phyloP scores from a whole-genome alignment of 495 filamentous ascomycete genomes.

The Aspergillus coremiiformis region DNA sequence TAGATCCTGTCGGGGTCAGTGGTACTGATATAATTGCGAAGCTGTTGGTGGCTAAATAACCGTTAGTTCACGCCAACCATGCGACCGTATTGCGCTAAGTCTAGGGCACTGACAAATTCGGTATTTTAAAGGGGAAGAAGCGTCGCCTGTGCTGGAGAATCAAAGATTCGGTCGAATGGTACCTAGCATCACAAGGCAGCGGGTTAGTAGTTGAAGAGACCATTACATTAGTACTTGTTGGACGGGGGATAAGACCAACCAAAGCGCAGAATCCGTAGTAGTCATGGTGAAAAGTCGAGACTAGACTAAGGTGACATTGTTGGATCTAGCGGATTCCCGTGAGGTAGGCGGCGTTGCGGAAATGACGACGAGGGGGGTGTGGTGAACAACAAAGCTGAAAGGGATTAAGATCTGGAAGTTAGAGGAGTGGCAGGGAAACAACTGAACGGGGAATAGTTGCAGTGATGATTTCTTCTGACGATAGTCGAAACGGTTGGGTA shows the following conservation, averaged over 20 bases:
- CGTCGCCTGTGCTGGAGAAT: constrained; percentile 57
- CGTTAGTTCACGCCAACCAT: constrained; percentile 10
- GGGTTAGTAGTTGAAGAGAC: constrained; percentile 10
- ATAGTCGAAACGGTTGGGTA: background rate
- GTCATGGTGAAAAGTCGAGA: constrained; percentile 34
- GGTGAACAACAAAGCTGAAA: constrained; percentile 1
- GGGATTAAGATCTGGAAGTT: background rate
- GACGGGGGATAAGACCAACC: constrained; percentile 21
- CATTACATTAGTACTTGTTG: constrained; percentile 1
- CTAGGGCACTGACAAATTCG: constrained; percentile 53
- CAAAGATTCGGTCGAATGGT: constrained; percentile 51
- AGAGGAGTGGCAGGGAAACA: background rate
- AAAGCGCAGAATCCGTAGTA: constrained; percentile 37
- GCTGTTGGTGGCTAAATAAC: constrained; percentile 73
- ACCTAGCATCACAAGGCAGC: constrained; percentile 29
- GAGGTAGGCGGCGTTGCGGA: constrained; percentile 9
- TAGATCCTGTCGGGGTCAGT: constrained; percentile 70
- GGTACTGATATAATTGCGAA: constrained; percentile 82
- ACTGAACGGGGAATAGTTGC: background rate
- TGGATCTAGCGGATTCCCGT: constrained; percentile 6
- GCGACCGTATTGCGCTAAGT: background rate
- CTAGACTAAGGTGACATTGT: constrained; percentile 32
- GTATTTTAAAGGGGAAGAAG: constrained; percentile 70
- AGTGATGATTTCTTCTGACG: background rate
- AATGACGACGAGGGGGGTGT: constrained; percentile 1